Conservation (phyloP, 2,329 filamentous ascomycete species). For the Macrophomina tecta region DNA sequence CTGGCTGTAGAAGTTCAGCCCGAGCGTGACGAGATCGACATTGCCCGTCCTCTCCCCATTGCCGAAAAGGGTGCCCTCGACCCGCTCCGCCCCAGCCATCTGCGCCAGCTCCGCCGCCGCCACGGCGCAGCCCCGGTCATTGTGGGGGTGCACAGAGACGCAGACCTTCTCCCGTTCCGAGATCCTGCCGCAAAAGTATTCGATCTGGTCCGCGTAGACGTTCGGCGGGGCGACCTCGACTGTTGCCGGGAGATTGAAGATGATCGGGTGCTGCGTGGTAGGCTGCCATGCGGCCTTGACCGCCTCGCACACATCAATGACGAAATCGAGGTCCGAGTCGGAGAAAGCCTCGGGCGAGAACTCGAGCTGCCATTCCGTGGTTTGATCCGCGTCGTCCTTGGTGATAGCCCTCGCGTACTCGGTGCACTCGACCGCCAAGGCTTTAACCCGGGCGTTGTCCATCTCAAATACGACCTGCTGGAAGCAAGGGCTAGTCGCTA, state of each 20-base stretch:
- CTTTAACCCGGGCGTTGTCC: conserved; percentile 79
- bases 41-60: conserved; percentile 97
- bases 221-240: too few species aligned
- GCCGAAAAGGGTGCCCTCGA: conserved; percentile 92
- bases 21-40: conserved; percentile 91
- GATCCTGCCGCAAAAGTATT: too few species aligned
- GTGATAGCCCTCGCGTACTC: conserved; percentile 88
- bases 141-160: too few species aligned
- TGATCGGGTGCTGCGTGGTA: too few species aligned
- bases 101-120: conserved; percentile 91
- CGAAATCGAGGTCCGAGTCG: conserved; percentile 84
- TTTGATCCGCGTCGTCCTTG: conserved; percentile 70
- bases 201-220: too few species aligned
- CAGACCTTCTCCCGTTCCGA: too few species aligned
- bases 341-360: conserved; percentile 91
- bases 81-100: conserved; percentile 94
- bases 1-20: conserved; percentile 93
- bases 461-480: conserved; percentile 88
- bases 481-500: conserved; percentile 96
- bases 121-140: conserved; percentile 83
- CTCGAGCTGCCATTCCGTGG: conserved; percentile 76
- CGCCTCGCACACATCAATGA: conserved; percentile 82
- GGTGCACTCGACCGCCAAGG: conserved; percentile 82
- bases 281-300: conserved; percentile 53
- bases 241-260: too few species aligned